A percentile compares a stretch with the other conserved stretches of the same genome.
Conservation (phyloP, 1,139 yeast genomes). For the Tardiomyces depauwii region DNA sequence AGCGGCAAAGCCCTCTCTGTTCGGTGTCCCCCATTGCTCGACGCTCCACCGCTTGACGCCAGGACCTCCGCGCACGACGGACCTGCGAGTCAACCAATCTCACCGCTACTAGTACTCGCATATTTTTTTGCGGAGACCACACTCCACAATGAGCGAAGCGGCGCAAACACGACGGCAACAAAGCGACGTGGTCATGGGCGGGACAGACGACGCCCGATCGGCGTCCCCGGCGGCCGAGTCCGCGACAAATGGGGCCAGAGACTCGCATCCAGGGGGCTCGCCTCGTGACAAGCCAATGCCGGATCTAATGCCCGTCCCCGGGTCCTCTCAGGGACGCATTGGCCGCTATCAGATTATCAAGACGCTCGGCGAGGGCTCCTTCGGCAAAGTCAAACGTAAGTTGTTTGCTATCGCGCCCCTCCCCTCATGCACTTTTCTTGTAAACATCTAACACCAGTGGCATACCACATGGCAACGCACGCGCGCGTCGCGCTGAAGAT, state of each 20-base stretch:
- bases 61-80: too few species aligned
- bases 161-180: neutral
- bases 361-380: conserved; percentile 94
- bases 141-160: too few species aligned
- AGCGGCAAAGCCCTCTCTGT: too few species aligned
- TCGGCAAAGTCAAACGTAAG: conserved; percentile 75
- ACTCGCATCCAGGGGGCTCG: neutral
- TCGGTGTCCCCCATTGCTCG: too few species aligned
- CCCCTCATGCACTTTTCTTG: too few species aligned
- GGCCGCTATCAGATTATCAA: conserved; percentile 93
- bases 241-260: too few species aligned
- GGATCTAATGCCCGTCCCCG: neutral
- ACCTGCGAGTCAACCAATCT: too few species aligned
- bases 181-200: neutral
- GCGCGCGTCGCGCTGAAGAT: conserved; percentile 91
- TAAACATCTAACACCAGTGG: conserved; percentile 36
- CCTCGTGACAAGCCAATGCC: neutral
- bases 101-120: too few species aligned
- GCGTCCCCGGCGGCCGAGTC: neutral
- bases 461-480: conserved; percentile 86
- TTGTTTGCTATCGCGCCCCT: too few species aligned
- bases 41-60: too few species aligned
- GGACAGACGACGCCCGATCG: neutral
- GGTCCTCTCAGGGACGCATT: conserved; percentile 32
- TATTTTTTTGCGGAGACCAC: too few species aligned